Evolutionary conservation across 2,329 filamentous ascomycete species (phyloP), one percentile per base, ranked within the genome.

Genomic region (Cordyceps tenuipes): DNA sequence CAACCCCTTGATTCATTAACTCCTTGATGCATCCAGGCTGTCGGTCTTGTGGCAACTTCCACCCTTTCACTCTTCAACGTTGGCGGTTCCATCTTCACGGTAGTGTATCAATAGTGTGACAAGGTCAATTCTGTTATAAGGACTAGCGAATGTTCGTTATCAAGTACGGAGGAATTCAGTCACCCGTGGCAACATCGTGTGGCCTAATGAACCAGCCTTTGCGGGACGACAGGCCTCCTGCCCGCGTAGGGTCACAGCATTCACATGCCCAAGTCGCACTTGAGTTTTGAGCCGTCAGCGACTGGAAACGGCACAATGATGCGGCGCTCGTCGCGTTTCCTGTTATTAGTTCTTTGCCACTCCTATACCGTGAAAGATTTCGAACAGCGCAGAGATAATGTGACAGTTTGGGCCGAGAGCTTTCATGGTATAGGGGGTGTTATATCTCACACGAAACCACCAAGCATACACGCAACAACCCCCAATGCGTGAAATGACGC

Each of bases 361-460:
- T 29, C 29, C 29, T 29, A 29, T 6, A 29, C 29, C 3, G 34
- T 13, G 12, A 36, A 2, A 36, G 34, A 8, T 36, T 36, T 43
- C 41, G 44, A 8, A 1, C 44, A 3, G 21, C 12, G 8, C 9
- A 12, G 21, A 47, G 13, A 15, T 10, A 4, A 21, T 12, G 12
- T 26, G n/a, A 21, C 5, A 3, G 13, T 26, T 26, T 10, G 44
- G 10, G 15, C 12, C 19, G 12, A 7, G 15, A 51, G n/a, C 43
- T 48, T 36, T 39, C 29, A 39, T 48, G 15, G 15, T 57, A 48
- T 57, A 48, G n/a, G 41, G 43, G 54, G 43, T 57, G 48, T 57
- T 57, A 57, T 57, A 57, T 39, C 44, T n/a, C 54, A 57, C 52
- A 54, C 39, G 52, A 50, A 34, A 49, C 50, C 31, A 34, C 12